Evolutionary conservation across 2,329 filamentous ascomycete genomes (phyloP).

Genomic region (Alternaria hordeiaustralica): DNA sequence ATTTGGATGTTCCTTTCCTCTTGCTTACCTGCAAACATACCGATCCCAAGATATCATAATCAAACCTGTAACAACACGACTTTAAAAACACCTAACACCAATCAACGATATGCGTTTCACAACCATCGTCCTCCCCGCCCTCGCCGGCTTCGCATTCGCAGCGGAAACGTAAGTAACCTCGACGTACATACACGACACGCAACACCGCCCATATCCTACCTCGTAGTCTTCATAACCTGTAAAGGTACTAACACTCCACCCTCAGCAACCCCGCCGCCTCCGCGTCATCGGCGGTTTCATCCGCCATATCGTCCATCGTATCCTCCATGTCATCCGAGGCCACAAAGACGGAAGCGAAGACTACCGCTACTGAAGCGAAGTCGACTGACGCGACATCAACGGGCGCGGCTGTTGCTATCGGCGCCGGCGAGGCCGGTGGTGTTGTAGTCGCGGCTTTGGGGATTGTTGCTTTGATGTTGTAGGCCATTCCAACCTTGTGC

Average conservation of each 20-base stretch:
- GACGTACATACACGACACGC: no score
- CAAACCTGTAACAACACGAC: no score
- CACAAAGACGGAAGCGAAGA: background rate
- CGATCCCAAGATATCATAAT: rapidly evolving
- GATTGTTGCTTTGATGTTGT: conserved; percentile 15
- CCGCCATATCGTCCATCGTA: background rate
- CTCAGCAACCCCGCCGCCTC: background rate
- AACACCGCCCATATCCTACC: background rate
- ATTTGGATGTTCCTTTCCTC: rapidly evolving
- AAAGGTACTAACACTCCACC: background rate
- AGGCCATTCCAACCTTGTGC: no score
- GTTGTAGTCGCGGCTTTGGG: conserved; percentile 13
- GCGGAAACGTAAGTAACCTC: background rate
- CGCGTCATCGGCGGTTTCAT: background rate
- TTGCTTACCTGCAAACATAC: background rate
- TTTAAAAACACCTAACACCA: no score
- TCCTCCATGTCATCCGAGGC: background rate
- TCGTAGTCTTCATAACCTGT: rapidly evolving
- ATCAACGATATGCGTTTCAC: conserved; percentile 16
- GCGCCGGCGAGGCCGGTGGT: background rate
- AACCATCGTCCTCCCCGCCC: conserved; percentile 1
- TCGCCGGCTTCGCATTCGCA: background rate
- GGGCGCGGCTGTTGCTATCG: background rate
- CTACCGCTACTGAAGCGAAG: background rate
- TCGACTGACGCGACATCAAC: no score